Base-by-base conservation (phyloP, 805 yeast species). In the Candida boleticola region DNA sequence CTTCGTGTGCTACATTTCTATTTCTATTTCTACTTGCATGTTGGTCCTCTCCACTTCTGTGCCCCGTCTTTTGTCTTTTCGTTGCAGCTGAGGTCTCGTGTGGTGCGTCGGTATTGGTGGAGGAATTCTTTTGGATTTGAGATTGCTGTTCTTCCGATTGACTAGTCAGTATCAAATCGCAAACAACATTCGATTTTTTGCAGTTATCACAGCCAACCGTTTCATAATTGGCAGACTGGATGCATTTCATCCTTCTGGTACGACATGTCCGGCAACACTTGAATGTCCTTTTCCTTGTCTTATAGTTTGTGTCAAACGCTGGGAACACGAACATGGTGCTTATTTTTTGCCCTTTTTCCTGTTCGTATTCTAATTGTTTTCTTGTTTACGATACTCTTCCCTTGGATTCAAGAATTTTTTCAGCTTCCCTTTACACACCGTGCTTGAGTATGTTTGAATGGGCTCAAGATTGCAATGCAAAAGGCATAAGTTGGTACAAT, bases 241-340 rank as follows among this genome's bases (percentile, higher is more conserved):
- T 36, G 36, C 61, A 57, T 29, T 50, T 50, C 26, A 43, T 47
- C 11, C 60, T 43, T 38, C 48, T 55, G 21, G 48, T 37, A 18
- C 61, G 43, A 40, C 61, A 57, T 18, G 37, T 47, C 13, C 48
- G 39, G 45, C 61, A 57, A 38, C 60, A 57, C 36, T 51, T 50
- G 46, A 54, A 54, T 7, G 59, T 52, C 10, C 61, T 46, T 41
- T 55, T 55, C 17, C 61, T 47, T 3, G 51, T 47, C 22, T 55
- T 55, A 41, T 53, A 57, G 47, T 44, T 53, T 4, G 48, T 29
- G 44, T 57, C 48, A 45, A 57, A 54, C 3, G 61, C 61, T 2
- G 61, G 61, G 36, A 57, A 57, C 23, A 57, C 60, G 42, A 47
- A 51, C 57, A 52, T 55, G 33, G 16, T 14, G 31, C 14, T 7